Percentiles rank a stretch among this genome's conserved stretches.
Evolutionary conservation across 2,329 filamentous ascomycete genomes (phyloP).

Genomic region (Huntiella bhutanensis): DNA sequence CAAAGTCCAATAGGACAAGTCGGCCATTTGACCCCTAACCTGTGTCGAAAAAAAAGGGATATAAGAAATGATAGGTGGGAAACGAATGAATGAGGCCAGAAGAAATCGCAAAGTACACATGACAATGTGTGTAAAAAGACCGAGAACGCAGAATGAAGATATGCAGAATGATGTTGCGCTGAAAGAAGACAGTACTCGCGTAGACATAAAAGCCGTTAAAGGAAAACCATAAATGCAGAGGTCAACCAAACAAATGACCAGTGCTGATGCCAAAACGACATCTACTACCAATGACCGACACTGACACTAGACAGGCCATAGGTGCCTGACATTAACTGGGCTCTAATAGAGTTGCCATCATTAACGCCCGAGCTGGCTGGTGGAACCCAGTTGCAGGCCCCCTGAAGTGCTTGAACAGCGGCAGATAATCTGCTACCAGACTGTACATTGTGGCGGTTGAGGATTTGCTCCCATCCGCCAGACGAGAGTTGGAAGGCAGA

Average conservation of each 20-base stretch:
- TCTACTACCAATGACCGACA: slow-evolving; percentile 39
- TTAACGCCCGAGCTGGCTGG: slow-evolving; percentile 13
- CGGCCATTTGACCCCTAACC: too few relatives aligned
- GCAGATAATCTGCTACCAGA: slow-evolving; percentile 65
- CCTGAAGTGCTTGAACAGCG: slow-evolving; percentile 59
- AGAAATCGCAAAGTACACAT: neutral
- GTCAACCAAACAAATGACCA: too few relatives aligned
- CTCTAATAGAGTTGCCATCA: slow-evolving; percentile 38
- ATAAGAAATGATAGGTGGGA: neutral
- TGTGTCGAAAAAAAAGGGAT: neutral
- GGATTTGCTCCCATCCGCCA: slow-evolving; percentile 77
- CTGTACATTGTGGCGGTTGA: slow-evolving; percentile 72
- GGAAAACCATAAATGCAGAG: neutral
- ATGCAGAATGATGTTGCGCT: slow-evolving; percentile 2
- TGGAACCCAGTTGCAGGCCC: slow-evolving; percentile 49
- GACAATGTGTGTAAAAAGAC: neutral
- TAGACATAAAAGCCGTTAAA: slow-evolving; percentile 1
- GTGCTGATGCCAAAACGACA: too few relatives aligned
- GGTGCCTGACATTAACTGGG: slow-evolving; percentile 41
- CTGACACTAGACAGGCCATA: slow-evolving; percentile 37
- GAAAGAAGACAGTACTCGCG: neutral
- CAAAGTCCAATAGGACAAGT: too few relatives aligned
- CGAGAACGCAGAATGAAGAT: neutral
- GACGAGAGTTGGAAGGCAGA: slow-evolving; percentile 80
- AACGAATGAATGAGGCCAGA: neutral